phyloP scores from a whole-genome alignment of 306 rosid species.

The Medicago ruthenica region DNA sequence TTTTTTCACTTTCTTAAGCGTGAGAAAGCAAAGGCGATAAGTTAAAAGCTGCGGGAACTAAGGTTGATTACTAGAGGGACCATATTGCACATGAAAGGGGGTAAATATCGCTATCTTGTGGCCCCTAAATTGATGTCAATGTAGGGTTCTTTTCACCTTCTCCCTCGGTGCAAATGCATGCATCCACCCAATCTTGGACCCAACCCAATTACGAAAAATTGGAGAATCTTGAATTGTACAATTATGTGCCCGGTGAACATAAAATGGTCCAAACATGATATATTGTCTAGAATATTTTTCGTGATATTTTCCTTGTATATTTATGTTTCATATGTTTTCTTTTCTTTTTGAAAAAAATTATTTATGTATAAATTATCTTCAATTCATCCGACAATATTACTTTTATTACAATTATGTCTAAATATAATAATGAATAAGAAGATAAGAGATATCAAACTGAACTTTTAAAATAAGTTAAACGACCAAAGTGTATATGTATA shows the following conservation, averaged over 20 bases:
- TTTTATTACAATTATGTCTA: too few relatives aligned
- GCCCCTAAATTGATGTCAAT: slow-evolving; percentile 42
- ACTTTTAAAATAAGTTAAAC: too few relatives aligned
- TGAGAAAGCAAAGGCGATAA: background rate
- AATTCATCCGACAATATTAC: background rate
- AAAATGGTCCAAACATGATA: slow-evolving; percentile 38
- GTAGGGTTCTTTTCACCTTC: slow-evolving; percentile 7
- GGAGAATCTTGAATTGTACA: slow-evolving; percentile 37
- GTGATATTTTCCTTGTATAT: background rate
- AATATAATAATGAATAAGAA: too few relatives aligned
- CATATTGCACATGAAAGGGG: slow-evolving; percentile 46
- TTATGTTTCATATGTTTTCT: background rate
- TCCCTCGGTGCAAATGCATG: slow-evolving; percentile 14
- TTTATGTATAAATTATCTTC: background rate
- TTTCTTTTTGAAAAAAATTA: background rate
- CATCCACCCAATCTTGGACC: slow-evolving; percentile 30
- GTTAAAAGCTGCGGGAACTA: slow-evolving; percentile 15
- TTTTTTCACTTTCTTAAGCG: slow-evolving; percentile 4
- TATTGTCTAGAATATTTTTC: slow-evolving; percentile 9
- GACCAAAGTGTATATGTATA: too few relatives aligned
- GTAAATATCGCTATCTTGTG: slow-evolving; percentile 24
- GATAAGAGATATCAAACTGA: too few relatives aligned
- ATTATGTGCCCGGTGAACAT: slow-evolving; percentile 22
- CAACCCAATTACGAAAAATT: slow-evolving; percentile 1
- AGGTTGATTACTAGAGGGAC: slow-evolving; percentile 32